Percentiles rank a stretch among this genome's conserved stretches.
phyloP scores from a whole-genome alignment of 306 rosid species.

The Prosopis cineraria region DNA sequence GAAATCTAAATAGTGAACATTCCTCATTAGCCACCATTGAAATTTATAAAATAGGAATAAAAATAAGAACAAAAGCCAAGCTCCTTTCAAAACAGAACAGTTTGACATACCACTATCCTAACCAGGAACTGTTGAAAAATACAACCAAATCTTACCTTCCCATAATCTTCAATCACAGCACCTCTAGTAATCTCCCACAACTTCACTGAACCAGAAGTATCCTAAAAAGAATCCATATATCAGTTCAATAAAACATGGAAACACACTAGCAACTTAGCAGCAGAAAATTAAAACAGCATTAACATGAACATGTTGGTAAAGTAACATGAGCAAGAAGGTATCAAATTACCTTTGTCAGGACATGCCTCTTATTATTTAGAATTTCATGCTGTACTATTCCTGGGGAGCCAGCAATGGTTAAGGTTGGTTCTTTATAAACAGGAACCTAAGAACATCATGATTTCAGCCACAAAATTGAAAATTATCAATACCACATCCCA shows the following conservation, averaged over 20 bases:
- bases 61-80: background rate
- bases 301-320: conserved; percentile 13
- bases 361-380: conserved; percentile 91
- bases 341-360: conserved; percentile 83
- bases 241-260: conserved; percentile 27
- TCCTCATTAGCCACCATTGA: conserved; percentile 27
- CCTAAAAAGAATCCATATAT: conserved; percentile 52
- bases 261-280: conserved; percentile 10
- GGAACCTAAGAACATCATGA: conserved; percentile 66
- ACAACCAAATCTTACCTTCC: conserved; percentile 67
- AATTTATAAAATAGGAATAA: conserved; percentile 38
- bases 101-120: conserved; percentile 24
- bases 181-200: conserved; percentile 98
- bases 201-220: conserved; percentile 92
- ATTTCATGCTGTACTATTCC: conserved; percentile 92
- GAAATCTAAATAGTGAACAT: conserved; percentile 65
- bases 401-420: conserved; percentile 82
- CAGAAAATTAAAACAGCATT: conserved; percentile 18
- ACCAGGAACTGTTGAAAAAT: conserved; percentile 24
- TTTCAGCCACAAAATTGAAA: conserved; percentile 35
- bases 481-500: conserved; percentile 21
- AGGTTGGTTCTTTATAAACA: conserved; percentile 77
- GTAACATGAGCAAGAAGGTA: conserved; percentile 30
- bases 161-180: conserved; percentile 79
- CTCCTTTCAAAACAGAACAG: conserved; percentile 29